phyloP scores from a whole-genome alignment of 2,329 filamentous ascomycete species.

The Penicillium paneum region DNA sequence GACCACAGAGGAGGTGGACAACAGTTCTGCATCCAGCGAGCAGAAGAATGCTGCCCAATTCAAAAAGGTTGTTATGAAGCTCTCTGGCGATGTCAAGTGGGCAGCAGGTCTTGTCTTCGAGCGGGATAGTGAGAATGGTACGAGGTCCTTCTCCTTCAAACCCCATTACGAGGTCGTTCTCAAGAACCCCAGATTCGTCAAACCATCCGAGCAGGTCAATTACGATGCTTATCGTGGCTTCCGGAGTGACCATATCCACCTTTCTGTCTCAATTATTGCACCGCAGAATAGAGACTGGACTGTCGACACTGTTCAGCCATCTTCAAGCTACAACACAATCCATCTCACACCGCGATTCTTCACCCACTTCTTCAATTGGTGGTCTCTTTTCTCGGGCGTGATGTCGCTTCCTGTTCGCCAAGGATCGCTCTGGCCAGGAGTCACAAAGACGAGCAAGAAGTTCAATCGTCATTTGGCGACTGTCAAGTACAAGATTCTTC shows the following conservation, averaged over 20 bases:
- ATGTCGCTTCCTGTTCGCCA: constrained; percentile 94
- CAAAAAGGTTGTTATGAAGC: constrained; percentile 98
- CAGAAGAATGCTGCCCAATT: constrained; percentile 74
- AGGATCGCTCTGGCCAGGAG: constrained; percentile 82
- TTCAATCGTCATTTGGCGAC: constrained; percentile 96
- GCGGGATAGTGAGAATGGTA: constrained; percentile 67
- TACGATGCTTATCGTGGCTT: constrained; percentile 98
- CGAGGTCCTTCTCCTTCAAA: constrained; percentile 80
- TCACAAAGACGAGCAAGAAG: constrained; percentile 97
- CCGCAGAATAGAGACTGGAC: constrained; percentile 86
- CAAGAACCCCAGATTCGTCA: constrained; percentile 73
- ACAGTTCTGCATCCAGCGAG: constrained; percentile 60
- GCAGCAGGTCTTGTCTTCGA: constrained; percentile 90
- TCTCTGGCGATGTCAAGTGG: constrained; percentile 95
- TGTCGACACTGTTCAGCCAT: constrained; percentile 68
- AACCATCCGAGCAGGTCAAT: constrained; percentile 51
- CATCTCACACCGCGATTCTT: constrained; percentile 95
- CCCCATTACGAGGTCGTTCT: constrained; percentile 90
- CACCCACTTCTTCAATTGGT: constrained; percentile 97
- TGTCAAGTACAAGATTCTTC: constrained; percentile 91
- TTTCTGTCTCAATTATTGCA: constrained; percentile 86
- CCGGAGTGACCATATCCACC: constrained; percentile 91
- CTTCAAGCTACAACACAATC: constrained; percentile 91
- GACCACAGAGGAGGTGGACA: constrained; percentile 54
- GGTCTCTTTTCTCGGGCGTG: constrained; percentile 90